These are phyloP conservation scores for Pestalotiopsis sp. DNA, from an alignment of 2,329 filamentous ascomycete species.

Conservation along the genomic window DNA sequence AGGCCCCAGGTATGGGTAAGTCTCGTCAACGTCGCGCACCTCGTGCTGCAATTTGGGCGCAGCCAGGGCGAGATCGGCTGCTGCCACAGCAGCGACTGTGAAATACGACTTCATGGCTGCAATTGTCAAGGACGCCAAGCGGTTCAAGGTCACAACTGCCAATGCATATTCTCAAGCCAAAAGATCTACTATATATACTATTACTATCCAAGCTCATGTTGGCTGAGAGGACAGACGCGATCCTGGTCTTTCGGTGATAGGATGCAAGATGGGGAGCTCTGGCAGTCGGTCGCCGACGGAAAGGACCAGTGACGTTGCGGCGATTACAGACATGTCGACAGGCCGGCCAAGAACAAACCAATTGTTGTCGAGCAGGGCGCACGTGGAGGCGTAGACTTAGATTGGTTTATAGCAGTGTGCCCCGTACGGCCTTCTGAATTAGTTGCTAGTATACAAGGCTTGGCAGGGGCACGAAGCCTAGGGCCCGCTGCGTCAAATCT, in stretches of 20 bases:
- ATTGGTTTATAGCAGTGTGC: neutral
- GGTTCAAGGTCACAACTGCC: neutral
- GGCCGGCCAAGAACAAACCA: neutral
- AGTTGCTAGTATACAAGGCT: neutral
- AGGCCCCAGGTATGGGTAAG: constrained; percentile 1
- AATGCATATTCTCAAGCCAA: neutral
- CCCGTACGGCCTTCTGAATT: neutral
- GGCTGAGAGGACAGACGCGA: neutral
- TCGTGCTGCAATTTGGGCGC: constrained; percentile 3
- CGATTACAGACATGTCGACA: neutral
- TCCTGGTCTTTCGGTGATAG: neutral
- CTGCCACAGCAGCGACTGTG: neutral
- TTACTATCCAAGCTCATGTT: neutral
- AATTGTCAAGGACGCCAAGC: neutral
- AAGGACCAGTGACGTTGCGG: neutral
- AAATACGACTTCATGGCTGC: neutral
- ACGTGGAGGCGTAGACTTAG: neutral
- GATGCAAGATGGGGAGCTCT: neutral
- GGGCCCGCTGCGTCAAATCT: neutral
- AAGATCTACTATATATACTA: neutral
- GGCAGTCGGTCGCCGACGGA: neutral
- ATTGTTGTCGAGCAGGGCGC: neutral
- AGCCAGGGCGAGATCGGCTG: neutral
- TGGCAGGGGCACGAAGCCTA: neutral
- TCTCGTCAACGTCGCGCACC: constrained; percentile 6